Base-by-base conservation (phyloP, 106 monocot species). In the Agapanthus africanus region DNA sequence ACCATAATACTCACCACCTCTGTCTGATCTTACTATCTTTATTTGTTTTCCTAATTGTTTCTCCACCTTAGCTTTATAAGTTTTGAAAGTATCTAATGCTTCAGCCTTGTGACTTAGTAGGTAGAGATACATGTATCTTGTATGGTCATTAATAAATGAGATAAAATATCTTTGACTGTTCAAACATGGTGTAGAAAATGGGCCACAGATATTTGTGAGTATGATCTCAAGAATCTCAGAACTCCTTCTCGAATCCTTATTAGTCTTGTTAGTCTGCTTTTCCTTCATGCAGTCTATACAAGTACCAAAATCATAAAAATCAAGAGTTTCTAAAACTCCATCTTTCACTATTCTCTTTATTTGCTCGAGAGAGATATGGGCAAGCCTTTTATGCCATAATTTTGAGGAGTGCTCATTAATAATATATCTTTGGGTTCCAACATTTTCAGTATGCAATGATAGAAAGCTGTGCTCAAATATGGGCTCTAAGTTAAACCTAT, bases 281-380 rank as follows among this genome's bases (percentile, higher is more conserved):
- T 23, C 54, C 22, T 70, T 70, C 11, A 70, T 70, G 33, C 70
- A 70, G 54, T 54, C 54, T 13, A 70, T 11, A 70, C 37, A 70
- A 16, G 26, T 49, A 54, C 47, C n/a, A 5, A 70, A 37, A 37
- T 70, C 35, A 4, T 21, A 54, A 52, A 54, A 70, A 25, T 70
- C 1, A 26, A 70, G 22, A 37, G 11, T 27, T 0, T 26, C 13
- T 11, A 66, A 26, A 27, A 66, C 21, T 28, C 66, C 66, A 37
- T 66, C 10, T 0, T 52, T 70, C 26, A 70, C 54, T 23, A 70
- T 25, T 23, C 54, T 70, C 38, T 54, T 21, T 2, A 54, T 30
- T 37, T 36, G 36, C 11, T 54, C 30, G 23, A 16, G 37, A 10
- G 70, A 70, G 7, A 70, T 70, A 54, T 70, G 54, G 23, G 27